Evolutionary conservation across 1,284 basidiomycete species (phyloP), one percentile per base, ranked within the genome.

Genomic region (Thecaphora thlaspeos): DNA sequence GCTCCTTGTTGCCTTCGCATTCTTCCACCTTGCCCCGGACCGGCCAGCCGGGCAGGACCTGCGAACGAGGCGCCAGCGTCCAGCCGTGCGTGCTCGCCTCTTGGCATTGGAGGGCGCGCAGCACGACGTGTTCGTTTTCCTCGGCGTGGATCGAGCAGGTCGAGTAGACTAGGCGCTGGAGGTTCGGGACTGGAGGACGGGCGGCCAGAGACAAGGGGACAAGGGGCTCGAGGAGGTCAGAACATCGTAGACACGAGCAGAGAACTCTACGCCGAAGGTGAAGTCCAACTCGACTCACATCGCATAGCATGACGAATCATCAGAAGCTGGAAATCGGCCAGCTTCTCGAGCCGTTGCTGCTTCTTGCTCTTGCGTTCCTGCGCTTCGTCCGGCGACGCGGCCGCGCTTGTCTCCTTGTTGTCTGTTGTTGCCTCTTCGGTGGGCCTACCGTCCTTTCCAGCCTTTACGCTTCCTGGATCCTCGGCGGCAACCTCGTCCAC

Each of bases 301-400:
- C 86, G 87, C 87, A 98, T 91, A 10, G 94, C 94, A 74, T 97
- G 95, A 67, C 85, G 85, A 68, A 98, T 86, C 86, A 97, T 93
- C 77, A 85, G 83, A n/a, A 91, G 82, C 75, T 98, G 95, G 79
- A 77, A 66, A 10, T 50, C 53, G 10, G 58, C 51, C 3, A 77
- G 51, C 28, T 48, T 49, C 1, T 24, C 24, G 2, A 77, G 59
- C 0, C 51, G 47, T 11, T 42, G 30, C 14, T 55, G 48, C 1
- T 48, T 40, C 34, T 59, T 64, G 18, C 17, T 48, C 32, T 23
- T 37, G 10, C 21, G 37, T 15, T 11, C 36, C 32, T 34, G 32
- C 12, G 32, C 12, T 14, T 34, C 32, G 32, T 14, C 43, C 45
- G 7, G 46, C 41, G 10, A 44, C 43, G 4, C 44, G 39, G 26